Conservation (phyloP, 192 early-diverging fungal species). For the Coemansia sp. region DNA sequence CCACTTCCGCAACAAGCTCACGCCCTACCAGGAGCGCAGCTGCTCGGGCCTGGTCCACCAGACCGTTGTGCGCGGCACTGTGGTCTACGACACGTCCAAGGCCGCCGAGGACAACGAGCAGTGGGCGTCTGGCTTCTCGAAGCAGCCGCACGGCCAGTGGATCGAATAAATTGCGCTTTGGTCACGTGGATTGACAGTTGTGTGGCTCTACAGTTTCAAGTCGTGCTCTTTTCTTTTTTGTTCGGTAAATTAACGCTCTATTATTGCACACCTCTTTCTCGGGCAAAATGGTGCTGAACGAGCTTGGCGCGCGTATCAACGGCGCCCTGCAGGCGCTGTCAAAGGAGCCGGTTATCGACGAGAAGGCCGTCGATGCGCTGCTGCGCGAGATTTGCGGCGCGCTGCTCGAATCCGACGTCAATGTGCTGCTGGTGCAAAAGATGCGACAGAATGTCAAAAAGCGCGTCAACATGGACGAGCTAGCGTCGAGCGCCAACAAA, state of each 20-base stretch:
- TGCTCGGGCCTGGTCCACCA: slow-evolving; percentile 65
- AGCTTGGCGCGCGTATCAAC: slow-evolving; percentile 87
- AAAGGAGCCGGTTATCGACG: slow-evolving; percentile 82
- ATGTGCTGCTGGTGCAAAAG: slow-evolving; percentile 76
- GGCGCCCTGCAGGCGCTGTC: slow-evolving; percentile 74
- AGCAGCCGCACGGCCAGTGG: slow-evolving; percentile 41
- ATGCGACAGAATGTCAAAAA: slow-evolving; percentile 84
- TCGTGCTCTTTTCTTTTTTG: neutral
- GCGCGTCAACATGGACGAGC: slow-evolving; percentile 75
- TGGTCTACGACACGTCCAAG: slow-evolving; percentile 46
- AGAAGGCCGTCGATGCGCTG: slow-evolving; percentile 76
- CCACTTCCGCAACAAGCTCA: slow-evolving; percentile 78
- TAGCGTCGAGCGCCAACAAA: slow-evolving; percentile 80
- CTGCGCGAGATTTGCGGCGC: slow-evolving; percentile 84
- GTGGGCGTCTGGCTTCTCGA: slow-evolving; percentile 35
- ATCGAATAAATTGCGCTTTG: slow-evolving; percentile 8
- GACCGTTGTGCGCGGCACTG: slow-evolving; percentile 66
- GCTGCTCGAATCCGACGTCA: slow-evolving; percentile 88
- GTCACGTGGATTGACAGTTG: neutral
- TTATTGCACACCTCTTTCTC: neutral
- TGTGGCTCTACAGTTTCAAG: neutral
- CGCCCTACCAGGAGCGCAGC: slow-evolving; percentile 63
- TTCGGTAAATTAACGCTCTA: no score
- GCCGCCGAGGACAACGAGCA: slow-evolving; percentile 1
- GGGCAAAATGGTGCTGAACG: slow-evolving; percentile 73